phyloP scores from a whole-genome alignment of 2,329 filamentous ascomycete genomes.

The Falciphora oryzae region DNA sequence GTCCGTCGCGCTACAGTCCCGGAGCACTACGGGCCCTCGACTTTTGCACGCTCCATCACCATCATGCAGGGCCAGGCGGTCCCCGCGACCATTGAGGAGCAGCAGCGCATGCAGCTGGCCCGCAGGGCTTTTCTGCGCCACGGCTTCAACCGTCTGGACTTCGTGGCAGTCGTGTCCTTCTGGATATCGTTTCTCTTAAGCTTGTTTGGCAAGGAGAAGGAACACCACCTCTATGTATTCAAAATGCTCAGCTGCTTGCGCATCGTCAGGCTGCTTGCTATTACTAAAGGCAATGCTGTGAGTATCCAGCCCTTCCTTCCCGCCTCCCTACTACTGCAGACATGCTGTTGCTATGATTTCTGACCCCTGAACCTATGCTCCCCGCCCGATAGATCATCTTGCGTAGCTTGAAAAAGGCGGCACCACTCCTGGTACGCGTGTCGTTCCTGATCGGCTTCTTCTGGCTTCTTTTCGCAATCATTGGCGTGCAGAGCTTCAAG shows the following conservation, averaged over 20 bases:
- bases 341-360: background rate
- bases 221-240: conserved; percentile 77
- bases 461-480: conserved; percentile 94
- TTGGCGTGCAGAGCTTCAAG: conserved; percentile 95
- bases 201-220: conserved; percentile 61
- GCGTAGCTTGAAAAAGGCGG: conserved; percentile 90
- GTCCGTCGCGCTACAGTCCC: conserved; percentile 44
- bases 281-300: conserved; percentile 90
- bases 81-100: conserved; percentile 63
- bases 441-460: conserved; percentile 95
- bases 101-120: conserved; percentile 79
- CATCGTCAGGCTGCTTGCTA: conserved; percentile 80
- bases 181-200: conserved; percentile 83
- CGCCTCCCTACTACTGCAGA: background rate
- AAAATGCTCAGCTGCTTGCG: conserved; percentile 94
- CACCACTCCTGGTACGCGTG: conserved; percentile 84
- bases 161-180: conserved; percentile 88
- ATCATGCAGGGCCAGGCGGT: conserved; percentile 59
- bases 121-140: conserved; percentile 89
- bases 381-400: conserved; percentile 68
- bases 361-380: background rate
- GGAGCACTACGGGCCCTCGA: conserved; percentile 47
- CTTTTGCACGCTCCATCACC: conserved; percentile 72
- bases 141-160: conserved; percentile 93
- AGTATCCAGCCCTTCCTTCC: conserved; percentile 28